Conservation (phyloP, 2,329 filamentous ascomycete species). For the Pyrenochaeta sp. region DNA sequence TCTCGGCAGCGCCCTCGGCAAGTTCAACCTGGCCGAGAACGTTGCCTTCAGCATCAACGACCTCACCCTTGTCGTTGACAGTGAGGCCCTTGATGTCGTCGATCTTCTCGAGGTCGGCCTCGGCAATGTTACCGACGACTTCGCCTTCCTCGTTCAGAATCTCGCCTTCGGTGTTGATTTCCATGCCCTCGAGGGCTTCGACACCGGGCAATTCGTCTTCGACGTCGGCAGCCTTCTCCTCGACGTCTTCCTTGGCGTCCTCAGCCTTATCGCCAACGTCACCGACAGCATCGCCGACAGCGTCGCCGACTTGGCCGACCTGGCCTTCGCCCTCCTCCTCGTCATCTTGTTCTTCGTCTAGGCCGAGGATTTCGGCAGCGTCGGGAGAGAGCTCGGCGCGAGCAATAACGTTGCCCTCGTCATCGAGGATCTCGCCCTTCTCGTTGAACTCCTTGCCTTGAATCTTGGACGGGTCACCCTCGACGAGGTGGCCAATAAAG, state of each 20-base stretch:
- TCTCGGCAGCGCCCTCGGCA: constrained; percentile 57
- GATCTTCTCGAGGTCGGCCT: constrained; percentile 50
- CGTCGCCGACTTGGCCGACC: constrained; percentile 29
- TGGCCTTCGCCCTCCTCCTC: constrained; percentile 34
- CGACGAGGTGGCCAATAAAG: constrained; percentile 56
- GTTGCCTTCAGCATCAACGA: constrained; percentile 60
- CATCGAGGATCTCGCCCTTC: constrained; percentile 63
- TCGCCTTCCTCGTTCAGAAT: constrained; percentile 59
- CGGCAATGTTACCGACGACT: constrained; percentile 57
- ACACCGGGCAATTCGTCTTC: constrained; percentile 60
- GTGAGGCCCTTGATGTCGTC: constrained; percentile 57
- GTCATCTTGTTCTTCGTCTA: constrained; percentile 40
- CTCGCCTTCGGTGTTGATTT: constrained; percentile 59
- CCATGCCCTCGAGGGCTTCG: constrained; percentile 60
- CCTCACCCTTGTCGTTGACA: constrained; percentile 60
- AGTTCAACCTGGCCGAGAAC: constrained; percentile 60
- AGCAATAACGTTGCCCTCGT: constrained; percentile 62
- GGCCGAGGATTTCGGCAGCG: constrained; percentile 48
- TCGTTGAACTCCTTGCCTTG: constrained; percentile 59
- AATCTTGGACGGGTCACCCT: constrained; percentile 58
- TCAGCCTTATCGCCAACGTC: constrained; percentile 34
- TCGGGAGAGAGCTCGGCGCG: constrained; percentile 60
- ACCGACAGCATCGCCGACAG: constrained; percentile 28
- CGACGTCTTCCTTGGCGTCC: constrained; percentile 38
- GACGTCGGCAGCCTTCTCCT: constrained; percentile 48